Conservation (phyloP, 371 early-diverging fungal genomes). For the Mortierella sp. region DNA sequence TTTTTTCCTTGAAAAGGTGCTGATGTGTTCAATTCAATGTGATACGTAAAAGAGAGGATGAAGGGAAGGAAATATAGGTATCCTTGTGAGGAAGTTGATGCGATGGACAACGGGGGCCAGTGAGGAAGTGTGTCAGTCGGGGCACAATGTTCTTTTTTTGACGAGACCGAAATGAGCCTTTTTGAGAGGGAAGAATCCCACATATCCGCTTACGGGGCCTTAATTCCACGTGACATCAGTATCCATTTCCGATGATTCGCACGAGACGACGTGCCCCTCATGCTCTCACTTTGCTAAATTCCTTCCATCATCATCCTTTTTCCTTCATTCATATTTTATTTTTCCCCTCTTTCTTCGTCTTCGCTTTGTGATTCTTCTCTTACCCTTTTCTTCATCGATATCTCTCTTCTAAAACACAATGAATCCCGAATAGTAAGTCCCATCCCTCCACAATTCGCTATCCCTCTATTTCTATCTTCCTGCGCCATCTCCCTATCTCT, state of each 20-base stretch:
- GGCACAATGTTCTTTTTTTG: too few relatives aligned
- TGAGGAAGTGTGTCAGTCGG: too few relatives aligned
- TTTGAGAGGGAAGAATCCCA: too few relatives aligned
- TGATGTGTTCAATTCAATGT: background rate
- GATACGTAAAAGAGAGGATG: background rate
- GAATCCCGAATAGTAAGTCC: slow-evolving; percentile 56
- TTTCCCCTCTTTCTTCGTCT: background rate
- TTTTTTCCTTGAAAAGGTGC: background rate
- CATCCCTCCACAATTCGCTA: background rate
- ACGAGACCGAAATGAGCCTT: too few relatives aligned
- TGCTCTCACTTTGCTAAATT: too few relatives aligned
- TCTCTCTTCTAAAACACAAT: slow-evolving; percentile 17
- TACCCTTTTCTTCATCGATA: background rate
- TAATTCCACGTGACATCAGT: background rate
- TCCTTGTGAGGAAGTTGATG: too few relatives aligned
- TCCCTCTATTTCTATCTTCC: background rate
- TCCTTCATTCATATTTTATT: background rate
- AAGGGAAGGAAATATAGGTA: background rate
- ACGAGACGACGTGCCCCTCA: too few relatives aligned
- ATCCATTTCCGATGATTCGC: too few relatives aligned
- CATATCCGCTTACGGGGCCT: background rate
- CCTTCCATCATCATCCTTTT: slow-evolving; percentile 18
- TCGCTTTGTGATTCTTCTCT: background rate
- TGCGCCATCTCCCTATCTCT: background rate
- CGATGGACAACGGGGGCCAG: background rate